Base-by-base conservation (phyloP, 352 stramenopile species). In the Phytophthora niederhauseri region DNA sequence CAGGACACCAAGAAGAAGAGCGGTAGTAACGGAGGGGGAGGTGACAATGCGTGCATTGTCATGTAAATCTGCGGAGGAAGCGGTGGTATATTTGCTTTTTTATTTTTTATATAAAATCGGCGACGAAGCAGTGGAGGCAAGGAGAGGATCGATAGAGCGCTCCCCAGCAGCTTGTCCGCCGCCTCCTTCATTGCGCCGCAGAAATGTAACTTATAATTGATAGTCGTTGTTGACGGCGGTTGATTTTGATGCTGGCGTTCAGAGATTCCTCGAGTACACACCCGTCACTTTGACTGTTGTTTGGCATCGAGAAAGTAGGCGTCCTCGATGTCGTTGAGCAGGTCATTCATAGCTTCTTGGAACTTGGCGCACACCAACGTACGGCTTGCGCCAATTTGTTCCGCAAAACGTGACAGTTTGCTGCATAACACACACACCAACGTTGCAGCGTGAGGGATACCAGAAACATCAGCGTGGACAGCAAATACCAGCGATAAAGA, bases 371-470 rank as follows among this genome's bases (percentile, higher is more conserved):
- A 93, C 46, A 92, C 75, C 6, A 86, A 45, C 7, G 72, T 72
- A 6, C 77, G 77, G 22, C 72, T 86, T 3, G 73, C 72, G 14
- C 85, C 86, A 26, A 92, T 90, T 64, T 94, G 88, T 56, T 94
- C 84, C 0, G 86, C 84, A 45, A 95, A 92, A 2, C 86, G 78
- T 46, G 78, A 79, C n/a, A 95, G 69, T 81, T 95, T 95, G 57
- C 86, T 95, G 67, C 46, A 54, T 0, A 28, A 34, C 30, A 34
- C 30, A 34, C 30, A 34, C 30, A 34, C 9, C 7, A 34, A 34
- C 30, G 30, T 34, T 34, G 30, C 8, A 12, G 6, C 30, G 7
- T 34, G 30, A 34, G 30, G 30, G 30, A 9, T 34, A 34, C 30
- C 30, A 34, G 6, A 34, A 11, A 34, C 0, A 9, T 11, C 1